Percentiles rank a stretch among this genome's conserved stretches.
phyloP scores from a whole-genome alignment of 352 stramenopile genomes.

The Globisporangium spinosum region DNA sequence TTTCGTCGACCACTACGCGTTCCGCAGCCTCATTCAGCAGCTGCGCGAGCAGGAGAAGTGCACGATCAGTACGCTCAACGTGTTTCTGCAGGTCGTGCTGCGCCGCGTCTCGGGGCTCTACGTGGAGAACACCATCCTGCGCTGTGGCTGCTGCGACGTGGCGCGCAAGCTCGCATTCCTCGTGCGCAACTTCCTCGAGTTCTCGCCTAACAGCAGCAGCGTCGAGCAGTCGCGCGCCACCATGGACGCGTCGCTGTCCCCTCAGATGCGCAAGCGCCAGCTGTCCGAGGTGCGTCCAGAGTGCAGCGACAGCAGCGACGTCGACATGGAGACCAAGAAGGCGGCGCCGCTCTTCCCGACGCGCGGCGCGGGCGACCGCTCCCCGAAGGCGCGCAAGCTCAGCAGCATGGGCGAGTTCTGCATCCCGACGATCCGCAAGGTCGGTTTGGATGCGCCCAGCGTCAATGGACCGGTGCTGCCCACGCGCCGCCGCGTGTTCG shows the following conservation, averaged over 20 bases:
- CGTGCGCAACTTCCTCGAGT: conserved; percentile 67
- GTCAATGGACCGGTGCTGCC: conserved; percentile 19
- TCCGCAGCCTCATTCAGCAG: conserved; percentile 52
- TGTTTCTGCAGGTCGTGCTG: conserved; percentile 68
- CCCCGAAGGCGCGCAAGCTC: conserved; percentile 59
- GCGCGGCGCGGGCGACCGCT: conserved; percentile 26
- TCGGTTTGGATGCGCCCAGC: conserved; percentile 24
- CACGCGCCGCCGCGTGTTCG: conserved; percentile 62
- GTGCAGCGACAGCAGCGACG: conserved; percentile 20
- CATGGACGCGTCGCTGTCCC: conserved; percentile 4
- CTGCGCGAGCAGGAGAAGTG: conserved; percentile 64
- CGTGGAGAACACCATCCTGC: conserved; percentile 51
- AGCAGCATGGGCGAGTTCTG: conserved; percentile 42
- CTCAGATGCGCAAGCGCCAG: conserved; percentile 41
- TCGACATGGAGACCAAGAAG: conserved; percentile 13
- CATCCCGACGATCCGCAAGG: conserved; percentile 40
- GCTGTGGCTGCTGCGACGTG: conserved; percentile 46
- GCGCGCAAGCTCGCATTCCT: conserved; percentile 53
- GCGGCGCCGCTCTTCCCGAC: conserved; percentile 30
- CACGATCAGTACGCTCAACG: conserved; percentile 71
- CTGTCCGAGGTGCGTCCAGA: conserved; percentile 52
- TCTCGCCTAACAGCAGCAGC: conserved; percentile 14
- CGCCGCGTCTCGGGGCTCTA: conserved; percentile 57
- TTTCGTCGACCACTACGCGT: conserved; percentile 75
- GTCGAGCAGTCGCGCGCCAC: conserved; percentile 3